Conservation (phyloP, 805 yeast species). For the Dipodascus albidus region DNA sequence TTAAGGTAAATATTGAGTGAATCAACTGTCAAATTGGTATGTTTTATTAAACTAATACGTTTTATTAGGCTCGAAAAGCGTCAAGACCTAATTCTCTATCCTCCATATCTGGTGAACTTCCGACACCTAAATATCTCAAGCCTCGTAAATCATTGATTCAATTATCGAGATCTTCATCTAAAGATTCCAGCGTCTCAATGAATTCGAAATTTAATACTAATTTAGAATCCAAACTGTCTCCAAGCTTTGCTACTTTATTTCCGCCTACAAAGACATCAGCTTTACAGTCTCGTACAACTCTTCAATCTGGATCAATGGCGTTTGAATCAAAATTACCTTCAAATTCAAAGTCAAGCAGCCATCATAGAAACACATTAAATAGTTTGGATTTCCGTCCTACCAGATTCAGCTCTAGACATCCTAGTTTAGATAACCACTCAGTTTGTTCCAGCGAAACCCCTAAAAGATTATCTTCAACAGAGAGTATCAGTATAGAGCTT, state of each 20-base stretch:
- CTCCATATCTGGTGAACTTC: neutral
- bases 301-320: neutral
- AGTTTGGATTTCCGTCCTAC: no score
- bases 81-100: neutral
- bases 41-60: neutral
- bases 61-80: neutral
- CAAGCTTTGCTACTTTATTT: neutral
- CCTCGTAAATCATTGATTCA: neutral
- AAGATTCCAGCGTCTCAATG: neutral
- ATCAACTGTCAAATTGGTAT: neutral
- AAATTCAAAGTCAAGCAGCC: no score
- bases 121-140: neutral
- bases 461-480: neutral
- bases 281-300: neutral
- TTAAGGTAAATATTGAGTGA: no score
- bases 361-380: no score
- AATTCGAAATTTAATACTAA: neutral
- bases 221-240: neutral
- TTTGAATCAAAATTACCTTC: no score
- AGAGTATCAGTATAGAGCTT: no score
- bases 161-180: neutral
- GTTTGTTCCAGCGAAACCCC: neutral
- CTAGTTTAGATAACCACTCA: neutral
- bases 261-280: neutral
- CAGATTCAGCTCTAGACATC: neutral